Conservation (phyloP, 371 early-diverging fungal species). For the Haplosporangium sp. region DNA sequence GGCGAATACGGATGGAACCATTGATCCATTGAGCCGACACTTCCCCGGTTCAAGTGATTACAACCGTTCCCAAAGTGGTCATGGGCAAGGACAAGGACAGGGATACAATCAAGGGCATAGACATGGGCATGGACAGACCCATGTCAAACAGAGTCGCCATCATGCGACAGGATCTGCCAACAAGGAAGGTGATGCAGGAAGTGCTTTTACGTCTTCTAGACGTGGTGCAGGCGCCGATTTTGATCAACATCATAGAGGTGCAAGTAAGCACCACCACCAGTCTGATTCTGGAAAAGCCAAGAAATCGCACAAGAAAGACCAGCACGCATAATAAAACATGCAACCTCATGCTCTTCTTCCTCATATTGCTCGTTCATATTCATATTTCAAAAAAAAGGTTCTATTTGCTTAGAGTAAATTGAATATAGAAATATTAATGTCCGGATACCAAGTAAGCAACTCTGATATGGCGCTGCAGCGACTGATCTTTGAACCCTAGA, state of each 20-base stretch:
- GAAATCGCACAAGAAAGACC: conserved; percentile 4
- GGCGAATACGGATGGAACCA: neutral
- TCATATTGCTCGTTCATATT: neutral
- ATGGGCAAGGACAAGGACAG: conserved; percentile 1
- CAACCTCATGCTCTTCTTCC: neutral
- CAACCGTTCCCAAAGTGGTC: neutral
- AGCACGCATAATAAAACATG: conserved; percentile 1
- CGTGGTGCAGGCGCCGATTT: conserved; percentile 23
- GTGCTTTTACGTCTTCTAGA: neutral
- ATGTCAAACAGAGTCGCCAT: neutral
- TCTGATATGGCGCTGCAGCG: too few species aligned
- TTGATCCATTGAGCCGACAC: conserved; percentile 5
- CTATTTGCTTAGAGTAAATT: neutral
- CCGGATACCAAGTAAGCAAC: too few species aligned
- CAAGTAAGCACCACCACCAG: conserved; percentile 12
- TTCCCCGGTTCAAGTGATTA: neutral
- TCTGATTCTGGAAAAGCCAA: conserved; percentile 11
- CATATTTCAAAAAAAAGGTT: neutral
- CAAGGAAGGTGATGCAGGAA: conserved; percentile 5
- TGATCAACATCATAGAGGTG: conserved; percentile 15
- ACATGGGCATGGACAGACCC: neutral
- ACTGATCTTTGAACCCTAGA: too few species aligned
- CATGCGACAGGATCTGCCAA: conserved; percentile 3
- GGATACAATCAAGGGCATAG: conserved; percentile 3
- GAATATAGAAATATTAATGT: too few species aligned